Conservation (phyloP, 345 rosid species). For the Moricandia arvensis region DNA sequence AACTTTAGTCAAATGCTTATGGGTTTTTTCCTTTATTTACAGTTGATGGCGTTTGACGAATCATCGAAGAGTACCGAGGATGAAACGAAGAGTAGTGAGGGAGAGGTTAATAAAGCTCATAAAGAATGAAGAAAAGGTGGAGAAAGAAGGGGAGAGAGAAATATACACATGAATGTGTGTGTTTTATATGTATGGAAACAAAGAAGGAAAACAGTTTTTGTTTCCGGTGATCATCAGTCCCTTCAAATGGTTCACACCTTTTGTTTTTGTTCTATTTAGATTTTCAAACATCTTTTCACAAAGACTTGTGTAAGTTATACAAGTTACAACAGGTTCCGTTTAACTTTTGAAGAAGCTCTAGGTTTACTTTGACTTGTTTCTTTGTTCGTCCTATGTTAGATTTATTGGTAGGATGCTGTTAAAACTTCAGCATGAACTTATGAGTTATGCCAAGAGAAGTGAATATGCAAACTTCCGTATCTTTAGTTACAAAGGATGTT, state of each 20-base stretch:
- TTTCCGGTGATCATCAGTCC: no score
- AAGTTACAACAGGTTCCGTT: conserved; percentile 26
- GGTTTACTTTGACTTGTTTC: not conserved
- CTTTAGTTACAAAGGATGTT: no score
- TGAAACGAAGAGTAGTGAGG: conserved; percentile 48
- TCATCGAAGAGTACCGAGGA: conserved; percentile 42
- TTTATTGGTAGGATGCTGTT: no score
- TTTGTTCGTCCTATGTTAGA: no score
- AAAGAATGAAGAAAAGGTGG: conserved; percentile 46
- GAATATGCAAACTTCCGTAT: no score
- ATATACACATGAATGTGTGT: conserved; percentile 28
- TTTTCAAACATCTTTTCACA: conserved; percentile 15
- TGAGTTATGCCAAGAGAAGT: not conserved
- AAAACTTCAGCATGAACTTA: not conserved
- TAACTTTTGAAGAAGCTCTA: not conserved
- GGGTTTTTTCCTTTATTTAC: conserved; percentile 22
- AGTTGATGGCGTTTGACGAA: conserved; percentile 93
- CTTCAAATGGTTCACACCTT: no score
- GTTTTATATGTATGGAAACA: no score
- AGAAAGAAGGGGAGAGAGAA: conserved; percentile 25
- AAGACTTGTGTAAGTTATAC: conserved; percentile 37
- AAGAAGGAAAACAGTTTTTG: no score
- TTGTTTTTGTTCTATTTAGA: conserved; percentile 4
- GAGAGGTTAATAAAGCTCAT: conserved; percentile 38
- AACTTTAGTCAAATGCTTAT: not conserved